Percentiles rank a stretch among this genome's conserved stretches.
phyloP scores from a whole-genome alignment of 2,329 filamentous ascomycete genomes.

The Aspergillus ochraceoroseus region DNA sequence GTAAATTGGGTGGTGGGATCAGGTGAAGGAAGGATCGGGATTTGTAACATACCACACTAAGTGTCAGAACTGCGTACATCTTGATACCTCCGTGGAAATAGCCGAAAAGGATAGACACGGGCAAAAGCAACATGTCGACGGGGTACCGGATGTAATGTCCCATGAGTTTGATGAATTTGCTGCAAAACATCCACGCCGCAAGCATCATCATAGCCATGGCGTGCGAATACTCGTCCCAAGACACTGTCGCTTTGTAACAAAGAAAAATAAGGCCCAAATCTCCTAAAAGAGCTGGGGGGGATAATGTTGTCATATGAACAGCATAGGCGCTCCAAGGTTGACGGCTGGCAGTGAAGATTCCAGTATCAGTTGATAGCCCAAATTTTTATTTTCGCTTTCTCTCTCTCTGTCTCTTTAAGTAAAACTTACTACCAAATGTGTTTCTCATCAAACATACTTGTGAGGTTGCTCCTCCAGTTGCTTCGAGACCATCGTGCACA shows the following conservation, averaged over 20 bases:
- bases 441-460: conserved; percentile 76
- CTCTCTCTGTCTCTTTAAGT: no score
- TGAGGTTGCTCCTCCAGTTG: conserved; percentile 97
- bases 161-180: conserved; percentile 85
- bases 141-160: conserved; percentile 83
- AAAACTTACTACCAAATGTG: conserved; percentile 78
- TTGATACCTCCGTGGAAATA: conserved; percentile 93
- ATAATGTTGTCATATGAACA: conserved; percentile 86
- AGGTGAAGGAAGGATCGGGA: conserved; percentile 5
- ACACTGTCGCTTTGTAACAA: conserved; percentile 63
- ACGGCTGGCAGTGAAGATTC: conserved; percentile 53
- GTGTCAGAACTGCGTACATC: conserved; percentile 76
- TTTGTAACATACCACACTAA: conserved; percentile 65
- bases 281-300: conserved; percentile 74
- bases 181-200: conserved; percentile 73
- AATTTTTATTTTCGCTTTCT: no score
- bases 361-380: conserved; percentile 25
- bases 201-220: conserved; percentile 57
- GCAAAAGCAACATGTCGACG: conserved; percentile 70
- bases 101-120: conserved; percentile 82
- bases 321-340: conserved; percentile 94
- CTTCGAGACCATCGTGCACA: conserved; percentile 93
- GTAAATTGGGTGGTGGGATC: conserved; percentile 3
- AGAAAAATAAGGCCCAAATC: conserved; percentile 69
- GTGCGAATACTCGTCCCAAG: conserved; percentile 54